These are phyloP conservation scores for Globomyces pollinis-pini DNA, from an alignment of 192 early-diverging fungal genomes.

Conservation along the genomic window DNA sequence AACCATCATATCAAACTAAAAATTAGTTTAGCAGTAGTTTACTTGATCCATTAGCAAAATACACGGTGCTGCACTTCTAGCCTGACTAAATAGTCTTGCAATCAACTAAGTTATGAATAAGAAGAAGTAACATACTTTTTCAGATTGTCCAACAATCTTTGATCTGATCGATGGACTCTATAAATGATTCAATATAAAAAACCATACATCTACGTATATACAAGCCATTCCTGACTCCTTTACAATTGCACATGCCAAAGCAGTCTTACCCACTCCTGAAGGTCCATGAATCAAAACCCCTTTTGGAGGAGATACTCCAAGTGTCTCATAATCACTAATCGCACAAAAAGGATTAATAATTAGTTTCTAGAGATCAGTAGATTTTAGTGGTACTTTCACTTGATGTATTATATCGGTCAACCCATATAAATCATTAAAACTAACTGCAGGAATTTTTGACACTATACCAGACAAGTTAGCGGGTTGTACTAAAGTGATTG, in stretches of 20 bases:
- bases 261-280: slow-evolving; percentile 84
- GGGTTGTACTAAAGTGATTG: too few relatives aligned
- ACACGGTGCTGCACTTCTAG: slow-evolving; percentile 74
- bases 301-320: slow-evolving; percentile 42
- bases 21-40: too few relatives aligned
- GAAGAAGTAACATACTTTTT: too few relatives aligned
- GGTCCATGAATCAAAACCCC: slow-evolving; percentile 85
- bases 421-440: too few relatives aligned
- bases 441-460: too few relatives aligned
- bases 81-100: slow-evolving; percentile 74
- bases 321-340: not conserved
- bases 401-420: too few relatives aligned
- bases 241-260: slow-evolving; percentile 76
- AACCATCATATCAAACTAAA: slow-evolving; percentile 76
- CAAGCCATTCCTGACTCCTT: slow-evolving; percentile 72
- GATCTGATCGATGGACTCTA: slow-evolving; percentile 78
- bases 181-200: slow-evolving; percentile 36
- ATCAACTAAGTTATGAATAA: too few relatives aligned
- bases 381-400: too few relatives aligned
- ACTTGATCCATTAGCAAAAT: slow-evolving; percentile 92
- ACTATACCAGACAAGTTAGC: too few relatives aligned
- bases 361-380: not conserved
- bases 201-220: slow-evolving; percentile 77
- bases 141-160: slow-evolving; percentile 90
- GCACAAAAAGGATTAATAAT: not conserved